Evolutionary conservation across 208 protist species (phyloP), one percentile per base, ranked within the genome.

Genomic region (Strigomonas culicis): DNA sequence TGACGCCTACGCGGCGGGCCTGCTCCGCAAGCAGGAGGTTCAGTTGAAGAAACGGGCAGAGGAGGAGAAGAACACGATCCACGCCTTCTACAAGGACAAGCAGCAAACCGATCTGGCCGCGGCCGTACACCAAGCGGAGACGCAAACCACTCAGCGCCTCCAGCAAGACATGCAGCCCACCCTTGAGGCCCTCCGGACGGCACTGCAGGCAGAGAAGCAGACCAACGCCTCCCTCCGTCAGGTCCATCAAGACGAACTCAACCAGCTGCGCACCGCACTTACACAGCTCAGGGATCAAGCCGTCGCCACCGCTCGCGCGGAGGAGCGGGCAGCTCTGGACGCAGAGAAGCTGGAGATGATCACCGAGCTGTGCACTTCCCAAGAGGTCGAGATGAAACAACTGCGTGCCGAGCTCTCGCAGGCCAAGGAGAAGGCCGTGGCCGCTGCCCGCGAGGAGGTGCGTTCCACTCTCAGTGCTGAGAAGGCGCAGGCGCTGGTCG

Each of bases 151-250:
- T n/a, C n/a, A n/a, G n/a, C n/a, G n/a, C n/a, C n/a, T n/a, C n/a
- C n/a, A n/a, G n/a, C n/a, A n/a, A n/a, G n/a, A n/a, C n/a, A n/a
- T n/a, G n/a, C n/a, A n/a, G n/a, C n/a, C n/a, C n/a, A n/a, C n/a
- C n/a, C n/a, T n/a, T n/a, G n/a, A n/a, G n/a, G n/a, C n/a, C n/a
- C n/a, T n/a, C n/a, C n/a, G n/a, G n/a, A n/a, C n/a, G n/a, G n/a
- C n/a, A n/a, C n/a, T n/a, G 10, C n/a, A 68, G 30, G 66, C 28
- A 2, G 49, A 68, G 15, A 28, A 66, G 43, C 53, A 74, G 30
- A 39, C 65, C 4, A 2, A 74, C 15, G 27, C 41, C 1, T 34
- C 21, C 2, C 70, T 74, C 47, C 32, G 59, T 13, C 25, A 57
- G 46, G 25, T 44, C 15, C 63, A 79, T 39, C 44, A 34, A 0